Percentiles rank a stretch among this genome's conserved stretches.
Evolutionary conservation across 2,329 filamentous ascomycete species (phyloP).

Genomic region (Colletotrichum sp.): DNA sequence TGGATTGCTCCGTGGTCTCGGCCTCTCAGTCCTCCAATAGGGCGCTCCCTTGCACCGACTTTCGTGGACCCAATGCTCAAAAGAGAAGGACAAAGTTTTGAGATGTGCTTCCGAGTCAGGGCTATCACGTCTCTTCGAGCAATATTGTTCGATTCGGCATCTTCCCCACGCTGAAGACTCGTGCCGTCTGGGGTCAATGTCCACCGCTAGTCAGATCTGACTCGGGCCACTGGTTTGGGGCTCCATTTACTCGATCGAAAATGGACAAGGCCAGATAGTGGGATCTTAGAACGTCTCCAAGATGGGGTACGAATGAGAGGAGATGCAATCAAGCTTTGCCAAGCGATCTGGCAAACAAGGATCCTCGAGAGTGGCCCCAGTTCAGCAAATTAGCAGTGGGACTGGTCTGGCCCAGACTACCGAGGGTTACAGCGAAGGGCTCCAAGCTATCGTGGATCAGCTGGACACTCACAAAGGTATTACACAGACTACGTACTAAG

Average conservation of each 20-base stretch:
- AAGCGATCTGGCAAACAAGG: slow-evolving; percentile 2
- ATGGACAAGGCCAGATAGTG: neutral
- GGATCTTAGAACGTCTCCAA: neutral
- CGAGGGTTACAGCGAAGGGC: neutral
- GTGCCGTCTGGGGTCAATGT: neutral
- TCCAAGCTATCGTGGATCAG: neutral
- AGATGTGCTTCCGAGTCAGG: neutral
- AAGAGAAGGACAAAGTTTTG: neutral
- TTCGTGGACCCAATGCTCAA: neutral
- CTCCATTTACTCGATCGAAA: neutral
- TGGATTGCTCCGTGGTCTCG: neutral
- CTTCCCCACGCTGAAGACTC: neutral
- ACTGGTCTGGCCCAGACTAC: neutral
- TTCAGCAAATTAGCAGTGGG: neutral
- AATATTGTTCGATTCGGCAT: neutral
- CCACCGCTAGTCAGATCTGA: neutral
- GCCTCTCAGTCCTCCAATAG: neutral
- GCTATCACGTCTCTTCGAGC: neutral
- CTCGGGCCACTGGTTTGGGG: neutral
- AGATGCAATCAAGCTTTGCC: slow-evolving; percentile 3
- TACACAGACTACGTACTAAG: too few species aligned
- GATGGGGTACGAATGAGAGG: neutral
- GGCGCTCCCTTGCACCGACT: neutral
- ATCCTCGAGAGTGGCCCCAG: neutral
- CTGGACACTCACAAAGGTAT: too few species aligned